Percentiles rank a stretch among this genome's conserved stretches.
Conservation (phyloP, 1,284 basidiomycete species). For the Athelia sp. region DNA sequence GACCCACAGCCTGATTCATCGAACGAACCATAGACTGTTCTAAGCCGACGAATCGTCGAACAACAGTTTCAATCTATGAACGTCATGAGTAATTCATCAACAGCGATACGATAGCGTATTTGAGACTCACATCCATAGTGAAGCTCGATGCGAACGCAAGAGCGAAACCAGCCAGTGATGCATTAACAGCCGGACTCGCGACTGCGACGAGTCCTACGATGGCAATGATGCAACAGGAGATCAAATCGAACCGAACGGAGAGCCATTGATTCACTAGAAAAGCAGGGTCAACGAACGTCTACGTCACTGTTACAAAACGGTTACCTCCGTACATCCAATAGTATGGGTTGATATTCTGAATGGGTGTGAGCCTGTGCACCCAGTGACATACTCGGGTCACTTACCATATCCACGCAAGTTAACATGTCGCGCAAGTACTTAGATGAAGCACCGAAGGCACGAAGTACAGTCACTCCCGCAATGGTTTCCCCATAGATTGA, state of each 20-base stretch:
- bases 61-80: conserved; percentile 19
- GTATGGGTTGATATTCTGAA: not conserved
- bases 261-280: conserved; percentile 72
- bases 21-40: conserved; percentile 83
- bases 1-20: not conserved
- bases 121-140: conserved; percentile 66
- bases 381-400: not conserved
- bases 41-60: conserved; percentile 74
- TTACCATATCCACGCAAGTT: not conserved
- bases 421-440: not conserved
- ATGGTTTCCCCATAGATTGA: conserved; percentile 91
- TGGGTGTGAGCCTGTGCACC: not conserved
- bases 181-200: conserved; percentile 64
- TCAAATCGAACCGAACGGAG: conserved; percentile 77
- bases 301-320: too few species aligned
- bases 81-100: not conserved
- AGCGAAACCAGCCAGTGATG: conserved; percentile 80
- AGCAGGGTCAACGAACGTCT: too few species aligned
- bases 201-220: conserved; percentile 68
- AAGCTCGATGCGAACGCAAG: conserved; percentile 79
- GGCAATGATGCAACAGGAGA: conserved; percentile 71
- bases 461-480: conserved; percentile 81
- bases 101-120: too few species aligned
- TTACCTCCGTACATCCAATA: too few species aligned
- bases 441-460: conserved; percentile 87